These are phyloP conservation scores for Aspergillus sp. DNA, from an alignment of 2,329 filamentous ascomycete species.

Conservation along the genomic window DNA sequence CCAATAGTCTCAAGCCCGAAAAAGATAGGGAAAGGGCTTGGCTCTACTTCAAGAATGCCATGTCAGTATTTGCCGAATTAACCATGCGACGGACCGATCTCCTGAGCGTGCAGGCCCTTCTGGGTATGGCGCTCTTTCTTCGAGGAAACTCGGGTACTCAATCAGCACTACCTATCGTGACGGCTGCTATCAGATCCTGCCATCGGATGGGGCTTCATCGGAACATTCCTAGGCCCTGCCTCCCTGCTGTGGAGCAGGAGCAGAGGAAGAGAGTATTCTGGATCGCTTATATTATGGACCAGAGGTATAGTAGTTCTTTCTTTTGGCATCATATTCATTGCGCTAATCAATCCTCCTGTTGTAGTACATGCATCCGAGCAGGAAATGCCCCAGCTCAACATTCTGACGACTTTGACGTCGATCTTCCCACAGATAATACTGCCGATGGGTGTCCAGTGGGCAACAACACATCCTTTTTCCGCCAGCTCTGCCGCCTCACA, in stretches of 20 bases:
- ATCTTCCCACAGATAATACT: slow-evolving; percentile 80
- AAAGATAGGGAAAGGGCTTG: slow-evolving; percentile 90
- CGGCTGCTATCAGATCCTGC: slow-evolving; percentile 78
- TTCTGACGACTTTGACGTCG: slow-evolving; percentile 83
- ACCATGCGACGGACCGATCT: slow-evolving; percentile 91
- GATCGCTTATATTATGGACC: slow-evolving; percentile 67
- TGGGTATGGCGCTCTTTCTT: slow-evolving; percentile 89
- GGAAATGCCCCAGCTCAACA: slow-evolving; percentile 65
- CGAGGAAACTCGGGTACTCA: slow-evolving; percentile 93
- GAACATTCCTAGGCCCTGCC: slow-evolving; percentile 76
- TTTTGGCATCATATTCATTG: not conserved
- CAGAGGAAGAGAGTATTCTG: slow-evolving; percentile 73
- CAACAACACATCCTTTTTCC: slow-evolving; percentile 86
- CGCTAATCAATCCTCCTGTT: not conserved
- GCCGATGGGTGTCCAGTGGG: slow-evolving; percentile 80
- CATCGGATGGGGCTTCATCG: slow-evolving; percentile 94
- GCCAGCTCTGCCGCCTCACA: slow-evolving; percentile 84
- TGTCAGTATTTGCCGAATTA: slow-evolving; percentile 84
- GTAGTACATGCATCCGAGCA: slow-evolving; percentile 58
- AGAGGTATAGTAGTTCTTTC: slow-evolving; percentile 47
- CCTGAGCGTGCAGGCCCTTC: slow-evolving; percentile 82
- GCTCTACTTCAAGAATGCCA: slow-evolving; percentile 90
- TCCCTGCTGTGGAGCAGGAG: slow-evolving; percentile 85
- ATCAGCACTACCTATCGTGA: slow-evolving; percentile 80
- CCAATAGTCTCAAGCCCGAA: slow-evolving; percentile 81